These are phyloP conservation scores for Chytriomyces sp. DNA, from an alignment of 192 early-diverging fungal genomes.

Conservation along the genomic window DNA sequence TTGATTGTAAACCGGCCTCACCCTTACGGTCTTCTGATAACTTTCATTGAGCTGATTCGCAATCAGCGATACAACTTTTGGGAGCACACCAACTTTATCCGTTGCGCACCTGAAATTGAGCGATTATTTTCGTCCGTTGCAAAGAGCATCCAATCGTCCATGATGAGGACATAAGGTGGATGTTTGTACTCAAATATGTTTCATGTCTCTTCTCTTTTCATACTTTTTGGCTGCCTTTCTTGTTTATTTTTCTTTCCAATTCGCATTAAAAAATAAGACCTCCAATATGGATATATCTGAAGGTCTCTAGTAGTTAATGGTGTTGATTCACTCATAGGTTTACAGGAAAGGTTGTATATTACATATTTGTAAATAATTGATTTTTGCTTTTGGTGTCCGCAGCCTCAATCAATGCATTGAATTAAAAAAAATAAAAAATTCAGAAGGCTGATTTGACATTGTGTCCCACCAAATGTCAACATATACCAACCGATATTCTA, in stretches of 20 bases:
- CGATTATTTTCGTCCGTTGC: slow-evolving; percentile 74
- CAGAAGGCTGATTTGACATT: too few relatives aligned
- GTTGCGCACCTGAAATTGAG: slow-evolving; percentile 81
- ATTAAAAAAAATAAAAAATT: too few relatives aligned
- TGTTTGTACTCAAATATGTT: background rate
- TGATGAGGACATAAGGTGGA: slow-evolving; percentile 19
- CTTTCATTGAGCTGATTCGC: slow-evolving; percentile 96
- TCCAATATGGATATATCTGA: too few relatives aligned
- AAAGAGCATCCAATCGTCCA: slow-evolving; percentile 44
- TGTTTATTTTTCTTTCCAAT: background rate
- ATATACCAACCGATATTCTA: too few relatives aligned
- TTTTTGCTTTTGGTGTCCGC: too few relatives aligned
- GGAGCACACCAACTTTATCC: slow-evolving; percentile 64
- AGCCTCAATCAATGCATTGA: too few relatives aligned
- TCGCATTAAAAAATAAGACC: too few relatives aligned
- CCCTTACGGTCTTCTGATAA: slow-evolving; percentile 97
- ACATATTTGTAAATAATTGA: too few relatives aligned
- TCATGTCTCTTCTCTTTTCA: background rate
- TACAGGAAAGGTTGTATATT: too few relatives aligned
- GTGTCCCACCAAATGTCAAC: too few relatives aligned
- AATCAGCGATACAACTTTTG: slow-evolving; percentile 83
- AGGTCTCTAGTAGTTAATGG: background rate
- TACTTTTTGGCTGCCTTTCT: background rate
- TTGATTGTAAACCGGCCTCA: slow-evolving; percentile 95
- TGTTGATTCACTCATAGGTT: too few relatives aligned